These are phyloP conservation scores for Umbelopsis sp. DNA, from an alignment of 192 early-diverging fungal species.

Conservation along the genomic window DNA sequence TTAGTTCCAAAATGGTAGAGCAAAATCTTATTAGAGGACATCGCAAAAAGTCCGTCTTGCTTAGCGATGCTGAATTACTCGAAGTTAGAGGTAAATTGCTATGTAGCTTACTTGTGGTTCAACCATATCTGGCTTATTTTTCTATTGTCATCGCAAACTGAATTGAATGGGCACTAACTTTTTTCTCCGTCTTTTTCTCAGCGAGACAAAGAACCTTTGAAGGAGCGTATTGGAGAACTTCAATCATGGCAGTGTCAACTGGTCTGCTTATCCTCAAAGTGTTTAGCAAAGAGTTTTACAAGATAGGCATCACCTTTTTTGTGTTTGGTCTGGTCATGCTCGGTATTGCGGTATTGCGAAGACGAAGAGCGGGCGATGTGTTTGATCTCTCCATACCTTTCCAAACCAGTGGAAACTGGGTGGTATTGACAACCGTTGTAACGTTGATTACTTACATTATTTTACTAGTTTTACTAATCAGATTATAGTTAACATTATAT, in stretches of 20 bases:
- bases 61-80: slow-evolving; percentile 50
- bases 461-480: slow-evolving; percentile 43
- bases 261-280: slow-evolving; percentile 56
- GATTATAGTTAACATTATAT: not conserved
- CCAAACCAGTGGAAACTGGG: slow-evolving; percentile 55
- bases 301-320: slow-evolving; percentile 58
- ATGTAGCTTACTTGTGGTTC: not conserved
- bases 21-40: slow-evolving; percentile 49
- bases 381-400: slow-evolving; percentile 57
- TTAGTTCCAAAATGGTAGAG: not conserved
- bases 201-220: slow-evolving; percentile 62
- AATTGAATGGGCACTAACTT: not conserved
- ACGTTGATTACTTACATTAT: slow-evolving; percentile 46
- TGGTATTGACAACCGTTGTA: slow-evolving; percentile 47
- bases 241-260: slow-evolving; percentile 53
- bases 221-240: slow-evolving; percentile 62
- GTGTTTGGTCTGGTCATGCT: slow-evolving; percentile 52
- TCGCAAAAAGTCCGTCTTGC: slow-evolving; percentile 43
- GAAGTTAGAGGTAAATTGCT: slow-evolving; percentile 47
- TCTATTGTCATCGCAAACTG: not conserved
- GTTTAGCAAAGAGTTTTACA: slow-evolving; percentile 56
- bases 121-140: not conserved
- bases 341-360: slow-evolving; percentile 46
- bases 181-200: slow-evolving; percentile 20
- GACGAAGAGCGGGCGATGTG: slow-evolving; percentile 50